Evolutionary conservation across 805 yeast species (phyloP).

Genomic region (Kuraishia borneana): DNA sequence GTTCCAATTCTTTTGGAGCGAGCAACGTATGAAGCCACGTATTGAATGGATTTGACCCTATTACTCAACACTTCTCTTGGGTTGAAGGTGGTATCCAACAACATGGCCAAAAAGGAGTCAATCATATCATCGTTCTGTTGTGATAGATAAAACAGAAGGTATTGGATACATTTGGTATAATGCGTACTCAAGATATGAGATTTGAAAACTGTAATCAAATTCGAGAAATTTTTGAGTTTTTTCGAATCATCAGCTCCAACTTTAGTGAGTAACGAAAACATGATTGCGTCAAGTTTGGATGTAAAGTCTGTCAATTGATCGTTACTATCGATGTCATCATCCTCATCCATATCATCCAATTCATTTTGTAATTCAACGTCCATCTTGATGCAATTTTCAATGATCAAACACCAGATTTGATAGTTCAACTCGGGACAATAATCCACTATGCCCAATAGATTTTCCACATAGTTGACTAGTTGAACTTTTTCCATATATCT

Average conservation of each 20-base stretch:
- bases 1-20: constrained; percentile 66
- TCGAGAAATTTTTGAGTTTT: constrained; percentile 9
- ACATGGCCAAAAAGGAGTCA: constrained; percentile 72
- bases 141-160: constrained; percentile 66
- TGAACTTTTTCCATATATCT: constrained; percentile 48
- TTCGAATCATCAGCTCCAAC: constrained; percentile 23
- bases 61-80: constrained; percentile 58
- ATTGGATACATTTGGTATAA: constrained; percentile 81
- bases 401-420: constrained; percentile 67
- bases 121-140: constrained; percentile 75
- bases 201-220: constrained; percentile 36
- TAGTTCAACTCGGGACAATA: constrained; percentile 72
- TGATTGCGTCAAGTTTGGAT: constrained; percentile 60
- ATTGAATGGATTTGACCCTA: constrained; percentile 84
- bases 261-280: constrained; percentile 49
- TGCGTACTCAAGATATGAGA: constrained; percentile 85
- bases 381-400: constrained; percentile 72
- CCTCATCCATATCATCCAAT: constrained; percentile 75
- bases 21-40: constrained; percentile 81
- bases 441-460: constrained; percentile 44
- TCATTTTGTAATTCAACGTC: constrained; percentile 91
- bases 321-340: constrained; percentile 34
- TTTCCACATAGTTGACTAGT: constrained; percentile 52
- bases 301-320: constrained; percentile 35
- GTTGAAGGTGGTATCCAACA: constrained; percentile 76